Evolutionary conservation across 805 yeast species (phyloP).

Genomic region (Isabelozyma pseudorhagii): DNA sequence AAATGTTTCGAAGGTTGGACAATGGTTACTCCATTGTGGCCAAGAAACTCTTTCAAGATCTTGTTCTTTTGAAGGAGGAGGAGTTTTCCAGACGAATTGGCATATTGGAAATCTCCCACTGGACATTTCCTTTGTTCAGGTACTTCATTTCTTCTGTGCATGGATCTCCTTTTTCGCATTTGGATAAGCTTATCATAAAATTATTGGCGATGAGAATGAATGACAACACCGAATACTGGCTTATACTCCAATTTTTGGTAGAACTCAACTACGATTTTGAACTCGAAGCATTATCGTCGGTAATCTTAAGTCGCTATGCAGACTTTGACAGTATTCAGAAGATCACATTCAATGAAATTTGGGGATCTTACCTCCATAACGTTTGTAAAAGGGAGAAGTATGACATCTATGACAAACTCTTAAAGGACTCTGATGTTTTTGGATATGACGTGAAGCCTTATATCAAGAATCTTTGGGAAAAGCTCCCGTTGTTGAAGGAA

Average conservation of each 20-base stretch:
- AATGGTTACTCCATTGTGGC: constrained; percentile 23
- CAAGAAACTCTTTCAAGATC: constrained; percentile 31
- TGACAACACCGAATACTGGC: constrained; percentile 12
- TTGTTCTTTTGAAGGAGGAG: constrained; percentile 22
- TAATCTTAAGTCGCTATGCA: constrained; percentile 10
- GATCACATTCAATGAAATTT: constrained; percentile 13
- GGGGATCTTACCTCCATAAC: constrained; percentile 14
- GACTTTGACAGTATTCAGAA: constrained; percentile 8
- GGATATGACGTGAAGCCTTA: constrained; percentile 13
- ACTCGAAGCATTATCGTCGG: constrained; percentile 14
- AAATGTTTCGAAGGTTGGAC: constrained; percentile 1
- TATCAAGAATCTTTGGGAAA: constrained; percentile 15
- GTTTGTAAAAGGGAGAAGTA: constrained; percentile 9
- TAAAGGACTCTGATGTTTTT: constrained; percentile 8
- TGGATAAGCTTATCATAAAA: constrained; percentile 22
- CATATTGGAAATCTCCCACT: constrained; percentile 16
- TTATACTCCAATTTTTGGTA: constrained; percentile 19
- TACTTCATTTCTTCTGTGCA: constrained; percentile 31
- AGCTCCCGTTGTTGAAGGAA: constrained; percentile 16
- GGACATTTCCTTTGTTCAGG: constrained; percentile 30
- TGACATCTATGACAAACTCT: constrained; percentile 17
- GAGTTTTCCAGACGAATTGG: constrained; percentile 19
- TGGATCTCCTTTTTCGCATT: constrained; percentile 29
- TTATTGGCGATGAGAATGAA: constrained; percentile 16
- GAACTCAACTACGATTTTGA: constrained; percentile 24